Evolutionary conservation across 2,329 filamentous ascomycete species (phyloP), one percentile per base, ranked within the genome.

Genomic region (Ceratocystis smalleyi): DNA sequence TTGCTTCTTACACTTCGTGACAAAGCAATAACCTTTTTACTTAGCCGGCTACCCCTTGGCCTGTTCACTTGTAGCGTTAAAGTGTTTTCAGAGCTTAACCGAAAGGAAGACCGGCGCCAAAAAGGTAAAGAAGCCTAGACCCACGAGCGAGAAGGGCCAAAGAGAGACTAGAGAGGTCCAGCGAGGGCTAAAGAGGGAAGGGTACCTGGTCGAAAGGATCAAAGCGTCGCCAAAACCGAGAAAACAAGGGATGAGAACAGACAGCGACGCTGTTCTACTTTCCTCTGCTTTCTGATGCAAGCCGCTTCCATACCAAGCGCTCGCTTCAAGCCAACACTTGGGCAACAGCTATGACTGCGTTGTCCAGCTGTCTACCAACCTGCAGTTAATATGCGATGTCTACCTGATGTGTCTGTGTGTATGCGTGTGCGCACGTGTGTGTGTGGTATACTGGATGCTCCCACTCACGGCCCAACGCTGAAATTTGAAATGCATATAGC

Each of bases 1-100:
- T 15, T n/a, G 8, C 45, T 5, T 47, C 45, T 19, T 8, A 47
- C 47, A 27, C 15, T 30, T 57, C n/a, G 5, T 30, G 24, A 32
- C 54, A 27, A 35, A 57, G 54, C 27, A 17, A 57, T 30, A 57
- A 57, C 15, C 54, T 57, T 19, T 35, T 10, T 57, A 32, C n/a
- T 51, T 47, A n/a, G n/a, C 45, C 19, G 1, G 8, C 17, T 51
- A 3, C 47, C 47, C 24, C 24, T 24, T 24, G 19, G 35, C 35
- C 35, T n/a, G 30, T 57, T 57, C 54, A 27, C 54, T 57, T 57
- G 54, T 17, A 57, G 54, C 12, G 6, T 57, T 57, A 57, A 57
- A 57, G 54, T 57, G 27, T 57, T 57, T 57, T n/a, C 22, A 57
- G 32, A 57, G 54, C 54, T 57, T 57, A 57, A 57, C 54, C 54